These are phyloP conservation scores for Cytospora paraplurivora DNA, from an alignment of 2,329 filamentous ascomycete species.

Conservation along the genomic window DNA sequence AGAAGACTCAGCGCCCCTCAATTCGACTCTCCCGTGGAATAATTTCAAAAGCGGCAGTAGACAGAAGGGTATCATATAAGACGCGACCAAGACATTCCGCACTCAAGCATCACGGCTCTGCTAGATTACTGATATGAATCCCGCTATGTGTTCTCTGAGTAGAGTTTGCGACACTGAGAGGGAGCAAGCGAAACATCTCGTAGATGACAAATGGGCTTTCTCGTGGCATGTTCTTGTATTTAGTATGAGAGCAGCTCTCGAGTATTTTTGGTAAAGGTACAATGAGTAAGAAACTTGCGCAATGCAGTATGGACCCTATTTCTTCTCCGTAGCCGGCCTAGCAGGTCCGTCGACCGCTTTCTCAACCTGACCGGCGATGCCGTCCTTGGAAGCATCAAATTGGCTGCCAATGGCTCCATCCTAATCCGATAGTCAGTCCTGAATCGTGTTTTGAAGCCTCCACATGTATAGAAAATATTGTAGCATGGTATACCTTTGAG, in stretches of 20 bases:
- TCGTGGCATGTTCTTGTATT: too few species aligned
- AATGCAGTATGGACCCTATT: background rate
- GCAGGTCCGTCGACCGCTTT: constrained; percentile 16
- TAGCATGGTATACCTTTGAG: background rate
- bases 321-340: constrained; percentile 8
- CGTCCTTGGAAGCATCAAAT: constrained; percentile 15
- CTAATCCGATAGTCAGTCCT: background rate
- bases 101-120: too few species aligned
- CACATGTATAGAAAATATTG: background rate
- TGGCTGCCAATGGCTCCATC: constrained; percentile 12
- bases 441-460: background rate
- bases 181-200: too few species aligned
- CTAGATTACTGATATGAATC: too few species aligned
- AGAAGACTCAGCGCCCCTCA: background rate
- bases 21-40: too few species aligned
- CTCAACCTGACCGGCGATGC: constrained; percentile 5
- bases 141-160: too few species aligned
- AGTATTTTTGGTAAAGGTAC: background rate
- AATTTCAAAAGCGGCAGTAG: too few species aligned
- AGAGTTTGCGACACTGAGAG: too few species aligned
- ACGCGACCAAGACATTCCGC: too few species aligned
- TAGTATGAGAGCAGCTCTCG: background rate
- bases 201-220: too few species aligned
- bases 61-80: too few species aligned
- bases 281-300: background rate